A percentile compares a stretch with the other conserved stretches of the same genome.
These are phyloP conservation scores for Flueggea neowawraea DNA, from an alignment of 441 rosid species.

Conservation along the genomic window DNA sequence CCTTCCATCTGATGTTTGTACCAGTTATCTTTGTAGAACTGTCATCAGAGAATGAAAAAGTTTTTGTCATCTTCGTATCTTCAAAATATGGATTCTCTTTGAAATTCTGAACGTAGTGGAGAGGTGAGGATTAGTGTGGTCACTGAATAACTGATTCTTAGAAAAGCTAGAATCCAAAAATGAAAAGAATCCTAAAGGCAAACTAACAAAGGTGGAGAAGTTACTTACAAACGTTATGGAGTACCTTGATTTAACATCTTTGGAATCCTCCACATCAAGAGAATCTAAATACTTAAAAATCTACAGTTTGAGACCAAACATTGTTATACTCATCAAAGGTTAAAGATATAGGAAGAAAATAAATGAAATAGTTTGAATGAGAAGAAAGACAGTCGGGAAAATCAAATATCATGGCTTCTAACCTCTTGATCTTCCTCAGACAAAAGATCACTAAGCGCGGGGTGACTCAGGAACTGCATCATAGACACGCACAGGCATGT, in stretches of 20 bases:
- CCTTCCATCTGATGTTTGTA: constrained; percentile 87
- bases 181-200: not conserved
- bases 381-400: not conserved
- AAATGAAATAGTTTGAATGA: not conserved
- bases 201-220: not conserved
- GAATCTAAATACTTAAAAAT: constrained; percentile 69
- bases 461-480: constrained; percentile 83
- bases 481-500: no score
- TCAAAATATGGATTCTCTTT: constrained; percentile 80
- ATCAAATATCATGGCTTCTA: constrained; percentile 9
- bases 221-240: constrained; percentile 75
- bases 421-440: constrained; percentile 93
- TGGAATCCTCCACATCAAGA: constrained; percentile 85
- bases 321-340: no score
- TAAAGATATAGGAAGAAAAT: not conserved
- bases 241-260: constrained; percentile 92
- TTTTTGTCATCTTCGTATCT: constrained; percentile 66
- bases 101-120: constrained; percentile 51
- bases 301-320: constrained; percentile 22
- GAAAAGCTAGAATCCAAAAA: not conserved
- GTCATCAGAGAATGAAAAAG: constrained; percentile 74
- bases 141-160: not conserved
- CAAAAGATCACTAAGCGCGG: constrained; percentile 77
- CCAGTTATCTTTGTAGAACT: constrained; percentile 62
- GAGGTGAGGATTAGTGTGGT: not conserved